These are phyloP conservation scores for Fusarium fujikuroi DNA, from an alignment of 2,329 filamentous ascomycete genomes.

Conservation along the genomic window DNA sequence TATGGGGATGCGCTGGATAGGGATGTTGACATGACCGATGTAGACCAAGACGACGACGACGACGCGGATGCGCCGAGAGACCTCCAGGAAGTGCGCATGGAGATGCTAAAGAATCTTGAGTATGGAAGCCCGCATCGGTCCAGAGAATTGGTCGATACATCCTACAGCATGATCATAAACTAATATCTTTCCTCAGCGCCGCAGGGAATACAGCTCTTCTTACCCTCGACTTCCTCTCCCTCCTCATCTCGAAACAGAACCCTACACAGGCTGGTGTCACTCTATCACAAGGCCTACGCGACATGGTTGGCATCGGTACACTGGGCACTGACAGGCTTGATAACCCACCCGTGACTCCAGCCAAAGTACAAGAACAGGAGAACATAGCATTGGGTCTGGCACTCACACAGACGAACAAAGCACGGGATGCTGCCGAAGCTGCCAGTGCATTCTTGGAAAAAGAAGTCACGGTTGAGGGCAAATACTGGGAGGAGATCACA, in stretches of 20 bases:
- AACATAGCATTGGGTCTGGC: slow-evolving; percentile 76
- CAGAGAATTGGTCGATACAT: not conserved
- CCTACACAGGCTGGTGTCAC: slow-evolving; percentile 75
- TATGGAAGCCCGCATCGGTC: slow-evolving; percentile 48
- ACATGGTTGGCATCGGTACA: slow-evolving; percentile 78
- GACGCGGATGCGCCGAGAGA: slow-evolving; percentile 58
- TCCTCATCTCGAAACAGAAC: slow-evolving; percentile 84
- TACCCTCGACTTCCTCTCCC: slow-evolving; percentile 83
- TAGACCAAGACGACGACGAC: slow-evolving; percentile 53
- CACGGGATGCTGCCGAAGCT: slow-evolving; percentile 77
- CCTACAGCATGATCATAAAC: not conserved
- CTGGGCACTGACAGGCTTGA: slow-evolving; percentile 75
- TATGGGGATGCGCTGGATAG: slow-evolving; percentile 58
- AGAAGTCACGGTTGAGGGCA: slow-evolving; percentile 82
- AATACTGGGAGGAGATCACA: slow-evolving; percentile 89
- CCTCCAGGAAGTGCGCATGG: slow-evolving; percentile 62
- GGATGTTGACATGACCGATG: slow-evolving; percentile 59
- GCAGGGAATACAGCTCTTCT: slow-evolving; percentile 69
- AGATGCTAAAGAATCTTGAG: slow-evolving; percentile 69
- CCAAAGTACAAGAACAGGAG: slow-evolving; percentile 66
- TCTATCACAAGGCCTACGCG: slow-evolving; percentile 76
- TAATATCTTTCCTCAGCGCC: slow-evolving; percentile 42
- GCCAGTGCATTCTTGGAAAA: slow-evolving; percentile 78
- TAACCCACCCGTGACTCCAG: slow-evolving; percentile 67
- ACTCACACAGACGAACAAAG: slow-evolving; percentile 78